Conservation (phyloP, 1,284 basidiomycete species). For the Chiua sp. region DNA sequence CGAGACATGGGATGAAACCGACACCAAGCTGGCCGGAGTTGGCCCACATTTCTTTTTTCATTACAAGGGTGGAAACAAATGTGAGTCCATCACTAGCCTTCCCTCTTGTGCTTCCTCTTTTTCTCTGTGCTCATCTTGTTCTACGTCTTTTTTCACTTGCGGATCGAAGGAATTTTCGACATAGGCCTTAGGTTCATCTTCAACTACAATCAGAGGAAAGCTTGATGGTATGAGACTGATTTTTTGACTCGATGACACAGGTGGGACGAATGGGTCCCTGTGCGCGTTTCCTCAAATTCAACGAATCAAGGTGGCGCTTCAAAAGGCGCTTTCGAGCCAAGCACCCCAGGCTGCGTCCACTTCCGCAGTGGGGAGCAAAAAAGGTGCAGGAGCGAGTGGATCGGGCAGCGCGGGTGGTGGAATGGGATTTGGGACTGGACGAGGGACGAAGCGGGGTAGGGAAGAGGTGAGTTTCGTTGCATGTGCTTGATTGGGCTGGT, state of each 20-base stretch:
- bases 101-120: too few relatives aligned
- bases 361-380: too few relatives aligned
- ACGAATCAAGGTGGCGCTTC: constrained; percentile 86
- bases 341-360: constrained; percentile 23
- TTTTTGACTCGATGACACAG: constrained; percentile 45
- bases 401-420: too few relatives aligned
- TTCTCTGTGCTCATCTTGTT: background rate
- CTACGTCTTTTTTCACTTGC: background rate
- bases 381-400: too few relatives aligned
- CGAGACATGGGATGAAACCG: too few relatives aligned
- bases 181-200: background rate
- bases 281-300: constrained; percentile 85
- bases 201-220: background rate
- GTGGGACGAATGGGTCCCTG: constrained; percentile 99
- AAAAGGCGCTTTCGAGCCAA: constrained; percentile 62
- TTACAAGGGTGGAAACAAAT: constrained; percentile 63
- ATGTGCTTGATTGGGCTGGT: too few relatives aligned
- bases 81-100: constrained; percentile 52
- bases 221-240: background rate
- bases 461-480: too few relatives aligned
- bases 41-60: too few relatives aligned
- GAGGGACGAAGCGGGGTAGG: too few relatives aligned
- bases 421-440: too few relatives aligned
- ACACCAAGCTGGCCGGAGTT: too few relatives aligned
- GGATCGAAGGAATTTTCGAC: too few relatives aligned